Conservation (phyloP, 2,329 filamentous ascomycete species). For the Fusarium brevicatenulatum region DNA sequence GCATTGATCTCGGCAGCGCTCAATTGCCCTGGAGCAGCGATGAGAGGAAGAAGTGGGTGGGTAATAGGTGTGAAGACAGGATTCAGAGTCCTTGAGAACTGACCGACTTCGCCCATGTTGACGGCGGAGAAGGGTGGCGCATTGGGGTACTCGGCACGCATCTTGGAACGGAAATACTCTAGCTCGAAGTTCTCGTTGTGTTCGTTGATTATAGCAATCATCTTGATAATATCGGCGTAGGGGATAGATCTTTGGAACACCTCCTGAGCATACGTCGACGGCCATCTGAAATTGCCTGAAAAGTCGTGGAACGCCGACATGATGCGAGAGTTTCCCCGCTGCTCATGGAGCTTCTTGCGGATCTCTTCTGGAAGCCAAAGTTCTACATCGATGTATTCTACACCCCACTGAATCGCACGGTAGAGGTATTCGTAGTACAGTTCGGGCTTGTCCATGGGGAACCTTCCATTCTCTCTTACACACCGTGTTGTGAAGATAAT, state of each 20-base stretch:
- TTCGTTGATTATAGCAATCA: conserved; percentile 85
- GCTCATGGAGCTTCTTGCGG: conserved; percentile 71
- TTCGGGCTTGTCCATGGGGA: conserved; percentile 82
- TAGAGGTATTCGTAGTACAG: conserved; percentile 84
- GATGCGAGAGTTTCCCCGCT: conserved; percentile 81
- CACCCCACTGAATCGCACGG: conserved; percentile 86
- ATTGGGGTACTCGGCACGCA: conserved; percentile 74
- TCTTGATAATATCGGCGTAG: conserved; percentile 88
- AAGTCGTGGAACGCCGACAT: conserved; percentile 95
- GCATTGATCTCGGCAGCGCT: conserved; percentile 87
- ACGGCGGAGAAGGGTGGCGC: conserved; percentile 81
- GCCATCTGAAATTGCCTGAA: conserved; percentile 85
- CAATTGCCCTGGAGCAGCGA: conserved; percentile 86
- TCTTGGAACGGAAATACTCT: conserved; percentile 85
- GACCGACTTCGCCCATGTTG: conserved; percentile 88
- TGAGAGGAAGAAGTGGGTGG: conserved; percentile 83
- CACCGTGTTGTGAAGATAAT: conserved; percentile 90
- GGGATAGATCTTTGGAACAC: conserved; percentile 77
- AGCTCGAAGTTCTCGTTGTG: conserved; percentile 90
- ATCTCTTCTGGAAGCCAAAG: conserved; percentile 85
- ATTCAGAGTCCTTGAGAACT: conserved; percentile 84
- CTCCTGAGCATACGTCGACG: conserved; percentile 74
- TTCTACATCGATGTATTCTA: conserved; percentile 91
- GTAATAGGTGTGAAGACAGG: conserved; percentile 90
- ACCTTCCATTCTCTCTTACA: conserved; percentile 82